These are phyloP conservation scores for Acrasis kona DNA, from an alignment of 78 protist genomes.

Conservation along the genomic window DNA sequence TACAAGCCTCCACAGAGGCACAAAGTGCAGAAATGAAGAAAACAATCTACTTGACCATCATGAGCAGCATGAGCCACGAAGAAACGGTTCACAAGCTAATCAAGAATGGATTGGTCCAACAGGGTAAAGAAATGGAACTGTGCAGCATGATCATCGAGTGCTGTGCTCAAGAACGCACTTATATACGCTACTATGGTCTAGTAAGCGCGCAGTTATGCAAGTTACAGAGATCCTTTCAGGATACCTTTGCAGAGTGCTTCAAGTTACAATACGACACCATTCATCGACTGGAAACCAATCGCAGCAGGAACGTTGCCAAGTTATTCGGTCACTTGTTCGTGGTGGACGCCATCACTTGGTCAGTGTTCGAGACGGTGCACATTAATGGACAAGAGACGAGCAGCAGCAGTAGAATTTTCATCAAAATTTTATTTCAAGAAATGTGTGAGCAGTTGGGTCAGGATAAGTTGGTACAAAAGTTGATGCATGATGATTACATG, in stretches of 20 bases:
- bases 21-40: conserved; percentile 53
- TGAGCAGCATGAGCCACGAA: conserved; percentile 74
- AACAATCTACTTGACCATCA: conserved; percentile 82
- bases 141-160: conserved; percentile 88
- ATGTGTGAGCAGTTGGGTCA: conserved; percentile 79
- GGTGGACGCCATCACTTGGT: conserved; percentile 57
- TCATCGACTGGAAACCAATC: conserved; percentile 86
- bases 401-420: conserved; percentile 83
- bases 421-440: conserved; percentile 83
- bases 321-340: conserved; percentile 54
- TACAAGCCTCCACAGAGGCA: conserved; percentile 45
- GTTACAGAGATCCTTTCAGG: conserved; percentile 56
- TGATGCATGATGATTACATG: conserved; percentile 2
- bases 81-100: conserved; percentile 91
- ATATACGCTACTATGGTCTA: conserved; percentile 72
- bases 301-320: conserved; percentile 60
- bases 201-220: conserved; percentile 75
- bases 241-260: conserved; percentile 35
- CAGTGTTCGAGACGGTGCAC: conserved; percentile 26
- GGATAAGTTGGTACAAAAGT: conserved; percentile 17
- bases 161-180: conserved; percentile 85
- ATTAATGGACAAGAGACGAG: conserved; percentile 77
- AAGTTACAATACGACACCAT: conserved; percentile 33
- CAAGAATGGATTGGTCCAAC: neutral
- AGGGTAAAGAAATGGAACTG: conserved; percentile 70